Percentiles rank a stretch among this genome's conserved stretches.
These are phyloP conservation scores for Pichia phayaonensis DNA, from an alignment of 805 yeast species.

Conservation along the genomic window DNA sequence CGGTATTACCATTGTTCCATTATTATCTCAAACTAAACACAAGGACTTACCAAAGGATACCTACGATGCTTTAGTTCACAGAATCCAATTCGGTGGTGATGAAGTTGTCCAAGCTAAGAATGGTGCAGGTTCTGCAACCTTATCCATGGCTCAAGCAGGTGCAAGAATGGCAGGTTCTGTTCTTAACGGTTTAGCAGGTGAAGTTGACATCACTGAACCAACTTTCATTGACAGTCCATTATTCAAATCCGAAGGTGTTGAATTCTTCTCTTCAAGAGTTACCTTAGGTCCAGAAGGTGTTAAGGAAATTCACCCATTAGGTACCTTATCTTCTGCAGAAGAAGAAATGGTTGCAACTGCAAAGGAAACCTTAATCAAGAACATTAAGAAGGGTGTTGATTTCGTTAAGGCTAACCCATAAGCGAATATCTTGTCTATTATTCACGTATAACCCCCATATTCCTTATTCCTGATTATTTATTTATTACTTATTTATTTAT, in stretches of 20 bases:
- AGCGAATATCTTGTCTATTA: constrained; percentile 7
- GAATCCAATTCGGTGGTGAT: constrained; percentile 92
- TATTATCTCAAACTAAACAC: constrained; percentile 79
- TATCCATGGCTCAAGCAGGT: constrained; percentile 85
- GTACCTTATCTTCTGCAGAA: constrained; percentile 68
- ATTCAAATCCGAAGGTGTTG: constrained; percentile 83
- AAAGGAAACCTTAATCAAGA: constrained; percentile 81
- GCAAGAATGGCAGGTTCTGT: constrained; percentile 65
- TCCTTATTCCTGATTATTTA: too few species aligned
- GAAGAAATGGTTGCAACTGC: constrained; percentile 75
- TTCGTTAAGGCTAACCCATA: constrained; percentile 71
- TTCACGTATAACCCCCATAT: too few species aligned
- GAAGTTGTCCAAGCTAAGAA: constrained; percentile 81
- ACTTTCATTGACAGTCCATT: constrained; percentile 66
- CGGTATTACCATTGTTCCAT: constrained; percentile 92
- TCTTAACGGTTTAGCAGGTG: constrained; percentile 46
- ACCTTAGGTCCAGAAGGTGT: constrained; percentile 92
- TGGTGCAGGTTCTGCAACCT: constrained; percentile 79
- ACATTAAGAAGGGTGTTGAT: constrained; percentile 89
- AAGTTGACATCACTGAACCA: constrained; percentile 42
- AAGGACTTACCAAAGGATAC: constrained; percentile 54
- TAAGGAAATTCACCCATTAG: constrained; percentile 70
- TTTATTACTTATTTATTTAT: neutral
- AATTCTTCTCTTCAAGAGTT: constrained; percentile 92
- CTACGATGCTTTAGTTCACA: constrained; percentile 61